These are phyloP conservation scores for Glomus cerebriforme DNA, from an alignment of 192 early-diverging fungal species.

Conservation along the genomic window DNA sequence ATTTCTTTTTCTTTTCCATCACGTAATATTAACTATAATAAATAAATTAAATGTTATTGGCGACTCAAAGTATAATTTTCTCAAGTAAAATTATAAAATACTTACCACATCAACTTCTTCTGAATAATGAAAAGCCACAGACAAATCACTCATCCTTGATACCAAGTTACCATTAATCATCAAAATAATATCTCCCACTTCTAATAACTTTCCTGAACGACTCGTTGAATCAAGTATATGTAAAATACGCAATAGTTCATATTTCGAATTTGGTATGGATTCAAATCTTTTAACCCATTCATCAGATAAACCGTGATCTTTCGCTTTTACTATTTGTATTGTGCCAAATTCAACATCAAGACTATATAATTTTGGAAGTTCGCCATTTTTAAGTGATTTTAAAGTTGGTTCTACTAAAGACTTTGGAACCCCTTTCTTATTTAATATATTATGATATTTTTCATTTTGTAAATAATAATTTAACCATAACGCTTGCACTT, in stretches of 20 bases:
- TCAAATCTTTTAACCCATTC: slow-evolving; percentile 65
- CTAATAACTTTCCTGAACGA: slow-evolving; percentile 55
- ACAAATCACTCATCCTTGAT: slow-evolving; percentile 61
- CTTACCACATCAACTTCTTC: slow-evolving; percentile 57
- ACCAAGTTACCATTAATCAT: slow-evolving; percentile 65
- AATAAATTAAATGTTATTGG: not conserved
- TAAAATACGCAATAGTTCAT: slow-evolving; percentile 57
- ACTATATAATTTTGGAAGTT: slow-evolving; percentile 54
- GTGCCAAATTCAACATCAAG: slow-evolving; percentile 66
- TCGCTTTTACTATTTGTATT: slow-evolving; percentile 58
- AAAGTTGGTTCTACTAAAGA: slow-evolving; percentile 51
- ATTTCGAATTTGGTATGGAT: slow-evolving; percentile 48
- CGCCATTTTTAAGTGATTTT: slow-evolving; percentile 47
- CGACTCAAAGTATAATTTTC: not conserved
- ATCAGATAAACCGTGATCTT: slow-evolving; percentile 59
- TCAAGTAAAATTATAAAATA: not conserved
- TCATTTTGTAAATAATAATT: slow-evolving; percentile 72
- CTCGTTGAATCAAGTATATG: slow-evolving; percentile 59
- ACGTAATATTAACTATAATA: slow-evolving; percentile 62
- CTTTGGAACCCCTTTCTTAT: slow-evolving; percentile 61
- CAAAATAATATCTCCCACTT: slow-evolving; percentile 70
- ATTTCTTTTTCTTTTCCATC: slow-evolving; percentile 69
- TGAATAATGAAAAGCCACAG: slow-evolving; percentile 45
- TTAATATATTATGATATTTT: slow-evolving; percentile 61
- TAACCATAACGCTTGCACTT: slow-evolving; percentile 66